Percentiles rank a stretch among this genome's conserved stretches.
Evolutionary conservation across 1,284 basidiomycete genomes (phyloP).

Genomic region (Violaceomyces palustris): DNA sequence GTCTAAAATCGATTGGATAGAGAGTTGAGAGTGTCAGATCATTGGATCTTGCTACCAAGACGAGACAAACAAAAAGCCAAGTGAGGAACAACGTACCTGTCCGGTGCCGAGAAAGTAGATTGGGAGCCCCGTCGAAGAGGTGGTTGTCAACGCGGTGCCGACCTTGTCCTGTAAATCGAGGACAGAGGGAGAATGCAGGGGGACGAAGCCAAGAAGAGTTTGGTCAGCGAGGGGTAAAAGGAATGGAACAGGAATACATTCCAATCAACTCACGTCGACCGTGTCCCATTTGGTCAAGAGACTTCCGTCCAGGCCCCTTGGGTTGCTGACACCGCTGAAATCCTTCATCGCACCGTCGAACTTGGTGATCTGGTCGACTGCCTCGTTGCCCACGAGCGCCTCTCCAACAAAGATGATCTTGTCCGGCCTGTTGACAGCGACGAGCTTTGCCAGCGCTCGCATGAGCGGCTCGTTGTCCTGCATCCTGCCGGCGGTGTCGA

Average conservation of each 20-base stretch:
- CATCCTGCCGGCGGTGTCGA: constrained; percentile 52
- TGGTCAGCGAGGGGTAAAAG: background rate
- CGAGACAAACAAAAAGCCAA: too few relatives aligned
- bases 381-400: constrained; percentile 52
- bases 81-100: too few relatives aligned
- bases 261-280: constrained; percentile 18
- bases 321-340: constrained; percentile 46
- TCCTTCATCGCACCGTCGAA: constrained; percentile 50
- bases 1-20: too few relatives aligned
- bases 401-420: constrained; percentile 53
- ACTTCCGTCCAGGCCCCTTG: constrained; percentile 48
- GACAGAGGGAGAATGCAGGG: background rate
- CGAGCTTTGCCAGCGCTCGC: constrained; percentile 50
- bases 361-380: constrained; percentile 49
- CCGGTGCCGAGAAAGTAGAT: constrained; percentile 51
- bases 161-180: constrained; percentile 42
- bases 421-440: constrained; percentile 49
- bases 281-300: constrained; percentile 52
- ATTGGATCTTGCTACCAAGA: too few relatives aligned
- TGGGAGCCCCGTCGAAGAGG: constrained; percentile 48
- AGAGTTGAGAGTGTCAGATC: too few relatives aligned
- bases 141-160: constrained; percentile 47
- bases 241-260: constrained; percentile 1
- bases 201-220: too few relatives aligned
- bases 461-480: constrained; percentile 53